Evolutionary conservation across 2,329 filamentous ascomycete genomes (phyloP).

Genomic region (Seiridium unicorne): DNA sequence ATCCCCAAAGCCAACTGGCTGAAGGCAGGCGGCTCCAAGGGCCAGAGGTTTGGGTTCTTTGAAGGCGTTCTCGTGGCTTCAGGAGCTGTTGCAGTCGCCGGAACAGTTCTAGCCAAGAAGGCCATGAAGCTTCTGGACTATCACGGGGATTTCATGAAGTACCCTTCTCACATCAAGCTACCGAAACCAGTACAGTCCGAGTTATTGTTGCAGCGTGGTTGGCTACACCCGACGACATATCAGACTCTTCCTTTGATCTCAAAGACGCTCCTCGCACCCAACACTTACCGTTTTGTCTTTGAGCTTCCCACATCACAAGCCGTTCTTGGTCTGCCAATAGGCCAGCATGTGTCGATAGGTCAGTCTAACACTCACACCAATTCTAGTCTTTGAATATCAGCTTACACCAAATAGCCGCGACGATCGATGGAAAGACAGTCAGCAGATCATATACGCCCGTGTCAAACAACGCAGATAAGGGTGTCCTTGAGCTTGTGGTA

Average conservation of each 20-base stretch:
- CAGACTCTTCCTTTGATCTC: conserved; percentile 41
- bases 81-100: conserved; percentile 28
- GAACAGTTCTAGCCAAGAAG: conserved; percentile 26
- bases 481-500: conserved; percentile 44
- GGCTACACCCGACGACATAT: conserved; percentile 48
- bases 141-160: conserved; percentile 29
- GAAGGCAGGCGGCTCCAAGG: conserved; percentile 6
- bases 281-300: conserved; percentile 47
- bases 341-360: conserved; percentile 53
- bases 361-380: background rate
- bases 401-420: conserved; percentile 28
- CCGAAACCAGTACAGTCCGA: conserved; percentile 34
- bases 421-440: conserved; percentile 42
- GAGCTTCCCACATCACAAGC: conserved; percentile 40
- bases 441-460: conserved; percentile 53
- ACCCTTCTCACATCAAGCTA: conserved; percentile 38
- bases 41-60: conserved; percentile 29
- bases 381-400: background rate
- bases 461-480: conserved; percentile 48
- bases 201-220: conserved; percentile 39
- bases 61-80: conserved; percentile 36
- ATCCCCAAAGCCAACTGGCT: background rate
- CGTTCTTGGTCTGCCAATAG: conserved; percentile 53
- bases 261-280: conserved; percentile 38
- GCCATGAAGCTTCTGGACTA: conserved; percentile 29